phyloP scores from a whole-genome alignment of 257 asterid genomes.

The Eucommia ulmoides region DNA sequence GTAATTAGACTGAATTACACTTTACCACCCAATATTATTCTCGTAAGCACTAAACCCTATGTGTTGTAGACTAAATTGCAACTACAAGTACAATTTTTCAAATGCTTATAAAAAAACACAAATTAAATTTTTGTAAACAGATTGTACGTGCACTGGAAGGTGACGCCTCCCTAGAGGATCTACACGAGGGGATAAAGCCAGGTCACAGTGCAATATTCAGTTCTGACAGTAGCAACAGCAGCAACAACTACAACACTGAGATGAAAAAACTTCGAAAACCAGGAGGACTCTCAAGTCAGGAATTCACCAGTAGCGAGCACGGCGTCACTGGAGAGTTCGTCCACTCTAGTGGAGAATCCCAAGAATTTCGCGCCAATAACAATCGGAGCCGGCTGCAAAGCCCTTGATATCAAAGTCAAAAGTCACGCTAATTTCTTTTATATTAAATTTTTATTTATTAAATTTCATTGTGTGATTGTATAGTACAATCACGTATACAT shows the following conservation, averaged over 20 bases:
- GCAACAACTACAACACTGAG: not conserved
- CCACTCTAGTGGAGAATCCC: not conserved
- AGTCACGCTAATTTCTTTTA: not conserved
- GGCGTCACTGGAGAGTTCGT: too few relatives aligned
- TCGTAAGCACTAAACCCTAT: not conserved
- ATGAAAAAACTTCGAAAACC: not conserved
- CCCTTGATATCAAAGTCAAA: not conserved
- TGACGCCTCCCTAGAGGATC: conserved; percentile 51
- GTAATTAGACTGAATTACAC: not conserved
- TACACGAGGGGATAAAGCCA: conserved; percentile 32
- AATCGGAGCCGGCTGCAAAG: not conserved
- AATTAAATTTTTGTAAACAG: conserved; percentile 9
- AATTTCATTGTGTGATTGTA: too few relatives aligned
- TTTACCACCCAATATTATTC: not conserved
- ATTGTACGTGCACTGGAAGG: conserved; percentile 85
- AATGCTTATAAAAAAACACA: not conserved
- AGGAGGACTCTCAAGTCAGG: not conserved
- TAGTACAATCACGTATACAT: too few relatives aligned
- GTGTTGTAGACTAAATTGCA: not conserved
- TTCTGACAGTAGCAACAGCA: too few relatives aligned
- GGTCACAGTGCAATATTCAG: conserved; percentile 25
- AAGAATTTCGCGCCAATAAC: not conserved
- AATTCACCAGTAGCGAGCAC: not conserved
- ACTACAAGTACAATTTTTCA: not conserved
- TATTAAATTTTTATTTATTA: too few relatives aligned